A percentile compares a stretch with the other conserved stretches of the same genome.
Evolutionary conservation across 2,329 filamentous ascomycete genomes (phyloP).

Genomic region (Venturiaceae sp.): DNA sequence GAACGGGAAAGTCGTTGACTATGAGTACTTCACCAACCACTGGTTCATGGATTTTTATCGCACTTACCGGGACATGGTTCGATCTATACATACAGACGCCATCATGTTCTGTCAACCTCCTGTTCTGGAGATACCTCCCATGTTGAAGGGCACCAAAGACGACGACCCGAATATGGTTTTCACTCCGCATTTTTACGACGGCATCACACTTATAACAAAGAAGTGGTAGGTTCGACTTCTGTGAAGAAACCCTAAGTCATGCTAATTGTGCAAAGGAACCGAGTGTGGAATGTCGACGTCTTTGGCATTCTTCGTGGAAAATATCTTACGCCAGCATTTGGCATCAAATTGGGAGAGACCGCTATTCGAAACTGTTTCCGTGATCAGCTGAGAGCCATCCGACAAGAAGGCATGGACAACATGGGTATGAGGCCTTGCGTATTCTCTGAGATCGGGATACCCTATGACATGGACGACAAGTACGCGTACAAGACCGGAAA

Average conservation of each 20-base stretch:
- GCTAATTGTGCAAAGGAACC: constrained; percentile 47
- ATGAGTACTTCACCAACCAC: constrained; percentile 78
- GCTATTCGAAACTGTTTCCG: constrained; percentile 90
- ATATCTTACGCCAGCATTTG: constrained; percentile 82
- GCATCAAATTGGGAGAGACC: constrained; percentile 83
- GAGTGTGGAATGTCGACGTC: constrained; percentile 93
- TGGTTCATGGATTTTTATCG: constrained; percentile 87
- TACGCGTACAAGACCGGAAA: constrained; percentile 92
- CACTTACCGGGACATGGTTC: constrained; percentile 63
- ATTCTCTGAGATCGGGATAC: constrained; percentile 92
- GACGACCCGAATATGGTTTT: constrained; percentile 89
- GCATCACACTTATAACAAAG: constrained; percentile 92
- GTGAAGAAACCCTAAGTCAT: not conserved
- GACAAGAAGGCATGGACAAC: constrained; percentile 77
- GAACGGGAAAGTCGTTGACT: constrained; percentile 65
- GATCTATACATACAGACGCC: constrained; percentile 64
- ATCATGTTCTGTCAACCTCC: constrained; percentile 89
- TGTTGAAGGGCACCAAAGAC: constrained; percentile 76
- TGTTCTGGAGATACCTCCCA: constrained; percentile 82
- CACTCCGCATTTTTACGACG: constrained; percentile 93
- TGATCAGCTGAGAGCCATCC: constrained; percentile 75
- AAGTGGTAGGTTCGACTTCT: constrained; percentile 57
- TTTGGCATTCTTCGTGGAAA: constrained; percentile 82
- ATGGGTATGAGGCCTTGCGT: constrained; percentile 84
- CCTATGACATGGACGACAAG: constrained; percentile 97